phyloP scores from a whole-genome alignment of 164 flowering plant genomes.

The Nelumbo lutea region DNA sequence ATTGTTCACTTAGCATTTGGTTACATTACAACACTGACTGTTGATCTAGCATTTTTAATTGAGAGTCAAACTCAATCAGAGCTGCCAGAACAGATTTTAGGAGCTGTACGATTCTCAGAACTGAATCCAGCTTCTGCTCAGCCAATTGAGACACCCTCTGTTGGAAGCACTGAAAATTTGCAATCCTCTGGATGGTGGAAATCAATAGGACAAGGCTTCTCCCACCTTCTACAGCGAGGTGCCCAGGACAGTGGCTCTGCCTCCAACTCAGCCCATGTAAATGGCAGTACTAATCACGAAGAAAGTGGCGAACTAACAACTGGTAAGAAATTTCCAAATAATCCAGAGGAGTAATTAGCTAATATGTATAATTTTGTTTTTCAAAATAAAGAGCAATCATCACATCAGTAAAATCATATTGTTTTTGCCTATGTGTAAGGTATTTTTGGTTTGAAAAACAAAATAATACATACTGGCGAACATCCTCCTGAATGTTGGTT shows the following conservation, averaged over 20 bases:
- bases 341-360: too few species aligned
- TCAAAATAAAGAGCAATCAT: too few species aligned
- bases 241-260: constrained; percentile 42
- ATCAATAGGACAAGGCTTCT: constrained; percentile 75
- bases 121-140: constrained; percentile 65
- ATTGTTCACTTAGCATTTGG: constrained; percentile 91
- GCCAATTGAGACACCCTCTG: constrained; percentile 34
- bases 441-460: too few species aligned
- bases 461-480: too few species aligned
- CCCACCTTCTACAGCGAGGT: constrained; percentile 49
- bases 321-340: too few species aligned
- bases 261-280: constrained; percentile 24
- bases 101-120: constrained; percentile 83
- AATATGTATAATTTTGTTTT: too few species aligned
- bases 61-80: constrained; percentile 77
- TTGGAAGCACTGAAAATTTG: constrained; percentile 21
- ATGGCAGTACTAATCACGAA: constrained; percentile 30
- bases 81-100: constrained; percentile 78
- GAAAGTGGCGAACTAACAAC: constrained; percentile 12
- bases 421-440: too few species aligned
- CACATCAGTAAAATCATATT: too few species aligned
- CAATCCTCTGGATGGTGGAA: constrained; percentile 64
- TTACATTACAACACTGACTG: constrained; percentile 71
- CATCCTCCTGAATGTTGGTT: too few species aligned
- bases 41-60: constrained; percentile 84